Percentiles rank a stretch among this genome's conserved stretches.
phyloP scores from a whole-genome alignment of 2,329 filamentous ascomycete genomes.

The Cyphellophora europaea region DNA sequence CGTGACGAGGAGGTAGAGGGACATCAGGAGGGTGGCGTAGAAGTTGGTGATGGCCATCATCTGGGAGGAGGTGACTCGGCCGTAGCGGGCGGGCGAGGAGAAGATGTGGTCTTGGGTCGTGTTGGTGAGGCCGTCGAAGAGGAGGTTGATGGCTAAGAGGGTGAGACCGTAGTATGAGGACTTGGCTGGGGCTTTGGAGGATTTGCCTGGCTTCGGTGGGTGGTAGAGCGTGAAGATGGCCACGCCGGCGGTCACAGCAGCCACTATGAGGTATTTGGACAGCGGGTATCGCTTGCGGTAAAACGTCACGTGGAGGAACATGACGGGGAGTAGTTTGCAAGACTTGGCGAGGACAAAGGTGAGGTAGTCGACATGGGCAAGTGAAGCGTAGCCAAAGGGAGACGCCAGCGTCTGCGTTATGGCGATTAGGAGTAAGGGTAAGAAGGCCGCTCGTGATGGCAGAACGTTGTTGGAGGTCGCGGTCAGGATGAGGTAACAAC shows the following conservation, averaged over 20 bases:
- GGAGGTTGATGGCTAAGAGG: constrained; percentile 75
- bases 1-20: constrained; percentile 63
- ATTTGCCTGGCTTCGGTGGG: constrained; percentile 47
- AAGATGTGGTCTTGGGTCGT: constrained; percentile 96
- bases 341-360: constrained; percentile 96
- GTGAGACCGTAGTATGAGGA: constrained; percentile 63
- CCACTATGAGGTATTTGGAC: constrained; percentile 93
- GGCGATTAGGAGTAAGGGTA: constrained; percentile 74
- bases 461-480: constrained; percentile 62
- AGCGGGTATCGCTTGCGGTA: constrained; percentile 84
- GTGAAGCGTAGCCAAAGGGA: constrained; percentile 89
- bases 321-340: constrained; percentile 96
- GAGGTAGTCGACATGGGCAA: constrained; percentile 94
- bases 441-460: constrained; percentile 63
- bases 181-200: constrained; percentile 45
- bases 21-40: constrained; percentile 70
- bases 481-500: constrained; percentile 64
- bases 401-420: constrained; percentile 80
- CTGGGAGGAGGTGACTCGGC: constrained; percentile 79
- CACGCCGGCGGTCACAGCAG: constrained; percentile 82
- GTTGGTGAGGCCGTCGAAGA: constrained; percentile 95
- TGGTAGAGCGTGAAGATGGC: constrained; percentile 89
- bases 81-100: constrained; percentile 50
- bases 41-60: constrained; percentile 99
- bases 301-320: constrained; percentile 88